A percentile compares a stretch with the other conserved stretches of the same genome.
Conservation (phyloP, 768 basidiomycete species). For the Suillus subluteus region DNA sequence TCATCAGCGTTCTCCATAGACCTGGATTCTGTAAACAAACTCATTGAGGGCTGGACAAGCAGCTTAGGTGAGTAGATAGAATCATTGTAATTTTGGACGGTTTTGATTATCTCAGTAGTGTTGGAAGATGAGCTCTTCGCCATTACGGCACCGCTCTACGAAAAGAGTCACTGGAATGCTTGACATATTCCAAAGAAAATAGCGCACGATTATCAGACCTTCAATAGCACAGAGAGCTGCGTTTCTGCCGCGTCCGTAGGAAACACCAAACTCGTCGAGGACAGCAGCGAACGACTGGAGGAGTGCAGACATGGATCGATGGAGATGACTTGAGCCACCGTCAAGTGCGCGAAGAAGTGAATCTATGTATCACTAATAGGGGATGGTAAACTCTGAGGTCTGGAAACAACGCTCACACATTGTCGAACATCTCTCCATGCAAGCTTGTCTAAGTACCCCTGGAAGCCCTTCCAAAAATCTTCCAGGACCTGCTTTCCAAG, state of each 20-base stretch:
- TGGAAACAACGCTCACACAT: conserved; percentile 59
- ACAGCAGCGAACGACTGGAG: conserved; percentile 86
- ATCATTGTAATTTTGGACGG: conserved; percentile 74
- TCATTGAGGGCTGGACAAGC: conserved; percentile 65
- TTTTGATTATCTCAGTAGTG: conserved; percentile 68
- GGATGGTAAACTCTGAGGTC: background rate
- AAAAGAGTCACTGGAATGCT: background rate
- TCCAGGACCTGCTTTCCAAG: conserved; percentile 77
- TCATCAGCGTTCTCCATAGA: conserved; percentile 61
- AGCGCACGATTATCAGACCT: conserved; percentile 71
- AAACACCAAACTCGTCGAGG: conserved; percentile 87
- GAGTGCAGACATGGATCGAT: conserved; percentile 76
- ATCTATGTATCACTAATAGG: conserved; percentile 54
- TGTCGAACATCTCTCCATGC: conserved; percentile 91
- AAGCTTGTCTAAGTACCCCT: conserved; percentile 83
- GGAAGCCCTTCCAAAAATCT: conserved; percentile 92
- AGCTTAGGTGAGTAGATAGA: conserved; percentile 58
- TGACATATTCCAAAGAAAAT: background rate
- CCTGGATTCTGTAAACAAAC: conserved; percentile 48
- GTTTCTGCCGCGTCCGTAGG: conserved; percentile 79
- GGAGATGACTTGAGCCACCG: conserved; percentile 74
- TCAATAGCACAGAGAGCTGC: conserved; percentile 84
- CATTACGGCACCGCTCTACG: conserved; percentile 69
- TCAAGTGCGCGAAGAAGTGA: conserved; percentile 90
- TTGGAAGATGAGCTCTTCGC: conserved; percentile 62